Evolutionary conservation across 2,329 filamentous ascomycete species (phyloP).

Genomic region (Volutella citrinella): DNA sequence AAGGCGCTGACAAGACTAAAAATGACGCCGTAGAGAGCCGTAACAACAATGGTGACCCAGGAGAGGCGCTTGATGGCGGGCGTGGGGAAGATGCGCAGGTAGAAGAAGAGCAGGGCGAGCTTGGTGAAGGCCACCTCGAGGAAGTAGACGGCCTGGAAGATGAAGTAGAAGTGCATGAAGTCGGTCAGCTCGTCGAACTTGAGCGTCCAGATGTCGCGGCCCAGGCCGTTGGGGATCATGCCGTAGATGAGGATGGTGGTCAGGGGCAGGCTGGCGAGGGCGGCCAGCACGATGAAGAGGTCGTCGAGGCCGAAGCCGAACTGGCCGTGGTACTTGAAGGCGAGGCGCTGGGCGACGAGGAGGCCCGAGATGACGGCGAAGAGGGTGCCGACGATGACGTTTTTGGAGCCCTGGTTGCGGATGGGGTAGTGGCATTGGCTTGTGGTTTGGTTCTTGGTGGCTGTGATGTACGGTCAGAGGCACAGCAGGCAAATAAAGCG

Average conservation of each 20-base stretch:
- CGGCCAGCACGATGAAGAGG: constrained; percentile 12
- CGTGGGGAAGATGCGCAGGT: constrained; percentile 33
- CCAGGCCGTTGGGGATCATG: constrained; percentile 13
- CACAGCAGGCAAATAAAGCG: neutral
- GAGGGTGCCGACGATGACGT: constrained; percentile 14
- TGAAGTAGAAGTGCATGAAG: constrained; percentile 14
- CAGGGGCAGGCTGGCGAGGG: constrained; percentile 11
- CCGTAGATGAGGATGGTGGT: constrained; percentile 15
- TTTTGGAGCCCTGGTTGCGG: constrained; percentile 12
- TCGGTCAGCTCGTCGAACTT: constrained; percentile 10
- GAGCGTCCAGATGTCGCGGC: constrained; percentile 16
- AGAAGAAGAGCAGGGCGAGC: constrained; percentile 18
- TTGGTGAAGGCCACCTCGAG: constrained; percentile 13
- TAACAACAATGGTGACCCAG: constrained; percentile 31
- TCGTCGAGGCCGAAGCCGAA: constrained; percentile 17
- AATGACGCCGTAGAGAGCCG: constrained; percentile 23
- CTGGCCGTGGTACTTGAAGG: constrained; percentile 15
- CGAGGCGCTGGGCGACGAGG: constrained; percentile 14
- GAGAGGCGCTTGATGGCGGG: constrained; percentile 27
- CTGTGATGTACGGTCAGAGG: constrained; percentile 6
- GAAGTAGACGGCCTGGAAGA: constrained; percentile 15
- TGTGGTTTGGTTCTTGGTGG: constrained; percentile 13
- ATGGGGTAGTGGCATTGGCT: constrained; percentile 11
- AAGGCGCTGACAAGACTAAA: constrained; percentile 32
- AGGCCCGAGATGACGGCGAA: constrained; percentile 15